Evolutionary conservation across 768 basidiomycete genomes (phyloP), one percentile per base, ranked within the genome.

Genomic region (Hortiboletus flavorubellus): DNA sequence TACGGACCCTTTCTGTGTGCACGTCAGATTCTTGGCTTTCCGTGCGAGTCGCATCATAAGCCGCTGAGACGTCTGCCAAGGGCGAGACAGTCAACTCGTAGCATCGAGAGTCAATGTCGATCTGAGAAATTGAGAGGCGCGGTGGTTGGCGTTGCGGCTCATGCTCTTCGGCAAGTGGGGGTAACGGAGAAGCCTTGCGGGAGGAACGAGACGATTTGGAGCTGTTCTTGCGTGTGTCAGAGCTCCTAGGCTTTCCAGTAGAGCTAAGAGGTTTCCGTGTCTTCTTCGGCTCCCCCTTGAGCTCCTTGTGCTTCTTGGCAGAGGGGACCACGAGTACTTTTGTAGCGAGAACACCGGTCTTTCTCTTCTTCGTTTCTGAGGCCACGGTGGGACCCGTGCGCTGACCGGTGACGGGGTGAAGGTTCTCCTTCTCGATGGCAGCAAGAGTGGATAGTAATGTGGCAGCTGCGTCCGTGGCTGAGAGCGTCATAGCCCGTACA

Each of bases 11-110:
- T 64, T 80, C 72, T 48, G 76, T 64, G 55, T 72, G 72, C 50
- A 75, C 72, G 60, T 77, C 78, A 31, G 76, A 72, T 53, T 69
- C 69, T 53, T 73, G 71, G 44, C 73, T 70, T 21, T 71, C 69
- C 31, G 73, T 63, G 29, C 68, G 68, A 18, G 72, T 59, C 30
- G 73, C 71, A 46, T 85, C 84, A 64, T 87, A 89, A 0, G 89
- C 89, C 57, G 80, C 75, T 40, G 78, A 86, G 46, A 91, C 83
- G 68, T 91, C 89, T 37, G 89, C 89, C 60, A 91, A 70, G 42
- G 89, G 89, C 63, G 80, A 75, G 59, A 91, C 89, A 5, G 89
- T 91, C 59, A 91, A 67, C 63, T 89, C 89, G 64, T 90, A 89
- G 72, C 89, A 90, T 47, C 80, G 80, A n/a, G 89, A 82, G 62